These are phyloP conservation scores for Canna indica DNA, from an alignment of 176 grass and related monocot genomes.

Conservation along the genomic window DNA sequence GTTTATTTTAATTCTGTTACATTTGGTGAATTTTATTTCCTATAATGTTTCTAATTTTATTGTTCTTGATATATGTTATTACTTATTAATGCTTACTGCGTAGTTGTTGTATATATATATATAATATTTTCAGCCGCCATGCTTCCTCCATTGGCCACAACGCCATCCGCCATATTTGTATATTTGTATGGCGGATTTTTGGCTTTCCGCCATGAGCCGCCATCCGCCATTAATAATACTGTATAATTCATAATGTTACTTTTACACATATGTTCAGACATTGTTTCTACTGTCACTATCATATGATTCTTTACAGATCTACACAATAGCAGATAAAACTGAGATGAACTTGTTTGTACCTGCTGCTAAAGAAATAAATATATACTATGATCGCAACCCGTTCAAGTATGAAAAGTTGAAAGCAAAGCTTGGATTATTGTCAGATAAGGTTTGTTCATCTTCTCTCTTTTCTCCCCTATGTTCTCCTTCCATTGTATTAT, in stretches of 20 bases:
- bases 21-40: too few relatives aligned
- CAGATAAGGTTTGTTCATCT: constrained; percentile 34
- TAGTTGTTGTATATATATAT: too few relatives aligned
- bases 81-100: too few relatives aligned
- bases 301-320: constrained; percentile 42
- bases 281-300: background rate
- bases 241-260: background rate
- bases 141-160: too few relatives aligned
- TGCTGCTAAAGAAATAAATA: constrained; percentile 53
- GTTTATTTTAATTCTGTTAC: too few relatives aligned
- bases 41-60: too few relatives aligned
- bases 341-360: constrained; percentile 63
- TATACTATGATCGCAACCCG: constrained; percentile 50
- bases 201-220: background rate
- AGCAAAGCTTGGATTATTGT: constrained; percentile 32
- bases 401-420: constrained; percentile 49
- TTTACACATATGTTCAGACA: too few relatives aligned
- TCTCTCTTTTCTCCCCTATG: background rate
- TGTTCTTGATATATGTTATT: too few relatives aligned
- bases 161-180: too few relatives aligned
- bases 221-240: too few relatives aligned
- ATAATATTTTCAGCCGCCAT: too few relatives aligned
- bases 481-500: background rate
- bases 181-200: too few relatives aligned
- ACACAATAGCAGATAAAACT: constrained; percentile 50